Evolutionary conservation across 2,329 filamentous ascomycete species (phyloP).

Genomic region (Pezicula rhizophila): DNA sequence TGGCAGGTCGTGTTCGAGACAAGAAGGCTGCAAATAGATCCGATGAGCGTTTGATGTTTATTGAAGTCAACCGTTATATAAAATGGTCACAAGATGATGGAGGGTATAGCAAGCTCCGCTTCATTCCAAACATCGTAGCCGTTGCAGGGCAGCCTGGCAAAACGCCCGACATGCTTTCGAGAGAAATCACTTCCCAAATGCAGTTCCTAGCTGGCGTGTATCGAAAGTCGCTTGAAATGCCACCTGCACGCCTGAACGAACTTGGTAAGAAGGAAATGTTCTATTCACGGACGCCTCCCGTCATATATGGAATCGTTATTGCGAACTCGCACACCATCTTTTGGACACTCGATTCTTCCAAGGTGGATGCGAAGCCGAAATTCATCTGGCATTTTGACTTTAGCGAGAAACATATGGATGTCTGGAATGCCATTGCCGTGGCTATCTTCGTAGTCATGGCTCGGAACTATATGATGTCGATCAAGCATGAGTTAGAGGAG

Average conservation of each 20-base stretch:
- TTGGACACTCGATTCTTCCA: slow-evolving; percentile 24
- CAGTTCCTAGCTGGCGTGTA: slow-evolving; percentile 21
- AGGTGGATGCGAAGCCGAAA: slow-evolving; percentile 17
- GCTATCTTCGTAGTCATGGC: slow-evolving; percentile 25
- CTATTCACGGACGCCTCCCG: slow-evolving; percentile 20
- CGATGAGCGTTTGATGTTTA: slow-evolving; percentile 21
- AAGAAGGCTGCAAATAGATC: slow-evolving; percentile 7
- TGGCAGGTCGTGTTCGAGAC: slow-evolving; percentile 21
- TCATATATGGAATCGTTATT: slow-evolving; percentile 29
- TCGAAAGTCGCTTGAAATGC: slow-evolving; percentile 14
- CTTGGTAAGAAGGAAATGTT: slow-evolving; percentile 12
- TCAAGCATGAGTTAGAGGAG: slow-evolving; percentile 21
- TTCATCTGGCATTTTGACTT: slow-evolving; percentile 26
- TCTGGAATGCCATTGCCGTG: slow-evolving; percentile 30
- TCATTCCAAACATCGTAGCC: slow-evolving; percentile 23
- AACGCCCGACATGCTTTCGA: slow-evolving; percentile 12
- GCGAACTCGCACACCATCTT: slow-evolving; percentile 21
- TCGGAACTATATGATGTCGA: slow-evolving; percentile 25
- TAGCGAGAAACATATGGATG: slow-evolving; percentile 20
- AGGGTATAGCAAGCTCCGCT: slow-evolving; percentile 20
- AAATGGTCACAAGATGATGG: slow-evolving; percentile 29
- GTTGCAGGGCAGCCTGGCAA: slow-evolving; percentile 14
- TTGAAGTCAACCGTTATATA: slow-evolving; percentile 25
- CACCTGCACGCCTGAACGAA: slow-evolving; percentile 12
- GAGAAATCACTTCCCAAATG: slow-evolving; percentile 21